Evolutionary conservation across 106 monocot genomes (phyloP).

Genomic region (Dendrobium chrysotoxum): DNA sequence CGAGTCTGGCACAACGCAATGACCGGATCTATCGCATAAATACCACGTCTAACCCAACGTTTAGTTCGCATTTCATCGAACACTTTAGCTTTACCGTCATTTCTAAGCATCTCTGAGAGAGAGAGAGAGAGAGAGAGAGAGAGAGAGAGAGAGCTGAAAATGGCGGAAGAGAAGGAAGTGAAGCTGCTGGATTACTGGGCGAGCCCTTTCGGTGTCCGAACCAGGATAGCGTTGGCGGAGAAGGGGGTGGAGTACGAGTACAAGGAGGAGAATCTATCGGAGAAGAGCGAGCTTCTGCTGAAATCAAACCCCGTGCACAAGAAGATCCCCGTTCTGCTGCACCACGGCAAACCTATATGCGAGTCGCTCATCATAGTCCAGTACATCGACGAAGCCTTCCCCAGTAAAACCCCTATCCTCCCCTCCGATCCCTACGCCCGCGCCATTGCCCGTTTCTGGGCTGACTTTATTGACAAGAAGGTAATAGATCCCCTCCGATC

Average conservation of each 20-base stretch:
- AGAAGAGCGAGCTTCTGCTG: slow-evolving; percentile 30
- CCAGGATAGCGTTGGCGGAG: slow-evolving; percentile 33
- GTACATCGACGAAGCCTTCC: slow-evolving; percentile 44
- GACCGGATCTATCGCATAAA: too few species aligned
- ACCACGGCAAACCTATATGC: slow-evolving; percentile 34
- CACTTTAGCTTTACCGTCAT: too few species aligned
- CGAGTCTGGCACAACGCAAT: too few species aligned
- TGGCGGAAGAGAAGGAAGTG: too few species aligned
- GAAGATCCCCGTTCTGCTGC: slow-evolving; percentile 46
- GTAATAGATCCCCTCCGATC: not conserved
- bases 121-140: too few species aligned
- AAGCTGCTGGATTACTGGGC: slow-evolving; percentile 29
- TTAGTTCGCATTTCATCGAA: too few species aligned
- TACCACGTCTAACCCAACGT: too few species aligned
- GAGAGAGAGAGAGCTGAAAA: too few species aligned
- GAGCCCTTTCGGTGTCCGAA: slow-evolving; percentile 30
- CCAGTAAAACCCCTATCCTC: slow-evolving; percentile 7
- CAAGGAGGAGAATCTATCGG: slow-evolving; percentile 25
- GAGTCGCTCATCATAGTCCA: slow-evolving; percentile 40
- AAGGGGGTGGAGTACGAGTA: slow-evolving; percentile 39
- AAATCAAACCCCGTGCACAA: slow-evolving; percentile 39
- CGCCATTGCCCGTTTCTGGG: slow-evolving; percentile 23
- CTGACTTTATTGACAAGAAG: slow-evolving; percentile 28
- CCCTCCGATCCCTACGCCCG: slow-evolving; percentile 21
- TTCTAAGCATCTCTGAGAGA: too few species aligned